Conservation (phyloP, 768 basidiomycete species). For the Pulveroboletus frians region DNA sequence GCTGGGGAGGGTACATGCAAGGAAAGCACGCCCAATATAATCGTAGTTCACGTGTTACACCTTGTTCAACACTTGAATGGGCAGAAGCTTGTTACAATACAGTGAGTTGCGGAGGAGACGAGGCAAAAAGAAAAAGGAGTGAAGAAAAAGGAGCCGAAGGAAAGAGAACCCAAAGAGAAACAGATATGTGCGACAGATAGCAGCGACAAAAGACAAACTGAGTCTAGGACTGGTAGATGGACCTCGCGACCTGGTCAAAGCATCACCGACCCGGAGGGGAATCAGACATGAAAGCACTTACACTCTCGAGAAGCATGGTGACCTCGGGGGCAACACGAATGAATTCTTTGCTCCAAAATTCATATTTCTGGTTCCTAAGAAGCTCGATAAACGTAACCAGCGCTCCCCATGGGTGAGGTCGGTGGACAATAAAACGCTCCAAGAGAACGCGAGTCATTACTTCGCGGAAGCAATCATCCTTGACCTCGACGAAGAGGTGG, state of each 20-base stretch:
- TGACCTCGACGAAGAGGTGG: constrained; percentile 78
- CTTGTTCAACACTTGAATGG: constrained; percentile 56
- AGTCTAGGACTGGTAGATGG: constrained; percentile 75
- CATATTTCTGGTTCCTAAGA: constrained; percentile 84
- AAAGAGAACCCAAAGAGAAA: constrained; percentile 55
- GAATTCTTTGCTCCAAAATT: constrained; percentile 88
- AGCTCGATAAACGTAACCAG: constrained; percentile 91
- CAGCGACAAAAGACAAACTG: constrained; percentile 53
- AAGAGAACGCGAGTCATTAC: constrained; percentile 85
- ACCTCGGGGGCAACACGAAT: constrained; percentile 83
- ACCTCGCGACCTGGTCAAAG: constrained; percentile 58
- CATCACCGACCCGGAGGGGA: constrained; percentile 1
- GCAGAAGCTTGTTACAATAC: constrained; percentile 72
- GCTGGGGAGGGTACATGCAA: constrained; percentile 12
- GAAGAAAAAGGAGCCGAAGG: constrained; percentile 2
- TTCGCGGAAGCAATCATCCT: constrained; percentile 72
- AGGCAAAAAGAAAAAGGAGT: constrained; percentile 9
- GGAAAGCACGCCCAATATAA: constrained; percentile 27
- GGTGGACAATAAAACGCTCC: constrained; percentile 89
- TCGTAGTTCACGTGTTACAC: constrained; percentile 46
- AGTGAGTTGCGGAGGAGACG: constrained; percentile 49
- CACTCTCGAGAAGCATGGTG: constrained; percentile 77
- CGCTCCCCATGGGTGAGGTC: constrained; percentile 96
- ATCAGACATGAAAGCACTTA: constrained; percentile 35
- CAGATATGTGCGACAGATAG: constrained; percentile 80